phyloP scores from a whole-genome alignment of 1,139 yeast species.

The Wickerhamomyces sp. region DNA sequence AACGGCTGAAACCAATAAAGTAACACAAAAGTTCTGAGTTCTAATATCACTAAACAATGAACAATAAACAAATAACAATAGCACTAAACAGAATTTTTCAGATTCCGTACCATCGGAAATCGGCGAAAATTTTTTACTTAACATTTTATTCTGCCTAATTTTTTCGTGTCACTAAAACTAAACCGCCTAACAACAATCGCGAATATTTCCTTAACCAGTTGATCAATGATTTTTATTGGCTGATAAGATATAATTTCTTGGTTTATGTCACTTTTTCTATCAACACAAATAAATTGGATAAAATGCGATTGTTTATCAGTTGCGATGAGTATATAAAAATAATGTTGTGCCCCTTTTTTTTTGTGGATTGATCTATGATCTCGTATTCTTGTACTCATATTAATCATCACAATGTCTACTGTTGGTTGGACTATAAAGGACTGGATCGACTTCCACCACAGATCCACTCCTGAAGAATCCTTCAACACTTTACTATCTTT shows the following conservation, averaged over 20 bases:
- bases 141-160: not conserved
- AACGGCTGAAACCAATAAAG: too few species aligned
- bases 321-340: not conserved
- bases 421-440: conserved; percentile 62
- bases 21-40: too few species aligned
- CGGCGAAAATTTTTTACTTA: too few species aligned
- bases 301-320: not conserved
- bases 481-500: conserved; percentile 44
- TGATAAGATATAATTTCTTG: not conserved
- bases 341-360: not conserved
- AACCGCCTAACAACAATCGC: not conserved
- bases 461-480: conserved; percentile 61
- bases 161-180: not conserved
- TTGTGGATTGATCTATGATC: too few species aligned
- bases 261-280: not conserved
- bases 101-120: too few species aligned
- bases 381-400: too few species aligned
- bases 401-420: too few species aligned
- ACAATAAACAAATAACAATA: too few species aligned
- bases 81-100: too few species aligned
- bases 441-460: conserved; percentile 68
- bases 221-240: not conserved
- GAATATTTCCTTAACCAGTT: not conserved
- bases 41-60: too few species aligned
- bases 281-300: not conserved